These are phyloP conservation scores for Akanthomyces uredinophilus DNA, from an alignment of 2,329 filamentous ascomycete species.

Conservation along the genomic window DNA sequence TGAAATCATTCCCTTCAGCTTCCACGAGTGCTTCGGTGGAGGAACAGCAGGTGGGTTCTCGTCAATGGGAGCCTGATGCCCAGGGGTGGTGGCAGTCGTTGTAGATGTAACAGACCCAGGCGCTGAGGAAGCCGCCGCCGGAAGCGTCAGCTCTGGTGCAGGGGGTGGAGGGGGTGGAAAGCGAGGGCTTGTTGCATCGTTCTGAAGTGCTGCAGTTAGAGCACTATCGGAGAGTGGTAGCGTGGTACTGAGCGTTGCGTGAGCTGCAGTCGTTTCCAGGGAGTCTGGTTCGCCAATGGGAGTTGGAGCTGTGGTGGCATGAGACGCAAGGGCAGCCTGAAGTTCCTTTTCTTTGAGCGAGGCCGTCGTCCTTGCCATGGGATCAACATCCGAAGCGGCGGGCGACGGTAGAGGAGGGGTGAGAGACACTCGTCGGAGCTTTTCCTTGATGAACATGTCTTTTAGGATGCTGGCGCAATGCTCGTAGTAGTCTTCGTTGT, in stretches of 20 bases:
- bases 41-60: conserved; percentile 54
- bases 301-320: conserved; percentile 3
- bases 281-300: conserved; percentile 26
- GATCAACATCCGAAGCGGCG: conserved; percentile 39
- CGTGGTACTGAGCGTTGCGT: conserved; percentile 22
- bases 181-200: conserved; percentile 31
- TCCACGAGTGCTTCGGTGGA: conserved; percentile 89
- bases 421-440: conserved; percentile 58
- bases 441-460: conserved; percentile 83
- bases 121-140: conserved; percentile 27
- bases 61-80: conserved; percentile 19
- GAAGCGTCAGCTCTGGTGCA: conserved; percentile 26
- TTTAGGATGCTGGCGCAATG: conserved; percentile 80
- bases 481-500: conserved; percentile 98
- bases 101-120: conserved; percentile 32
- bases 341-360: conserved; percentile 37
- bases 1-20: conserved; percentile 93
- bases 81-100: conserved; percentile 23
- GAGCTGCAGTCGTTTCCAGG: conserved; percentile 4
- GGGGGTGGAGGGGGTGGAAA: conserved; percentile 32
- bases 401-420: conserved; percentile 49
- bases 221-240: conserved; percentile 30
- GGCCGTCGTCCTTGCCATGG: conserved; percentile 27
- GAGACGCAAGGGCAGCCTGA: conserved; percentile 17
- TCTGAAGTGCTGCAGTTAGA: conserved; percentile 31